Conservation (phyloP, 169 alveolate genomes). For the Nephromyces sp. region DNA sequence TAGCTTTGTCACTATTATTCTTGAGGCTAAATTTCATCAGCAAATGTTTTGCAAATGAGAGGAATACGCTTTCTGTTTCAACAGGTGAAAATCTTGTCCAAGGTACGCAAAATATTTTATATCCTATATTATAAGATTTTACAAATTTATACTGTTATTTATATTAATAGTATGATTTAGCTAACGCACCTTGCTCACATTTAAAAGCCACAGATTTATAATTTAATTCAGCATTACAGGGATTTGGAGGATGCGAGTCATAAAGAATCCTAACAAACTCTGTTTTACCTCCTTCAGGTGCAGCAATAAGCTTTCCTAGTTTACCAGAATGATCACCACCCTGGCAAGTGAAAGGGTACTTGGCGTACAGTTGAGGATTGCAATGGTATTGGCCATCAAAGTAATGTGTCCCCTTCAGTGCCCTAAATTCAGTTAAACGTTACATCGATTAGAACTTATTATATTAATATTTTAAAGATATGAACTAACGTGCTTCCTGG, state of each 20-base stretch:
- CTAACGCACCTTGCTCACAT: background rate
- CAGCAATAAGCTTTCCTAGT: background rate
- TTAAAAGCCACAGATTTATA: background rate
- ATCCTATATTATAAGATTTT: too few species aligned
- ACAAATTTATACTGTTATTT: too few species aligned
- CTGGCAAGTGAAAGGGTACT: constrained; percentile 10
- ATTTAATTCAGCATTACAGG: background rate
- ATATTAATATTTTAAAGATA: background rate
- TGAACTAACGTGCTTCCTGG: constrained; percentile 2
- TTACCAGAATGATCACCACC: constrained; percentile 9
- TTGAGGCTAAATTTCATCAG: too few species aligned
- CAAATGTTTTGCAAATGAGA: too few species aligned
- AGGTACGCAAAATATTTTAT: too few species aligned
- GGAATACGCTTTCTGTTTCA: too few species aligned
- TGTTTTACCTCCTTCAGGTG: background rate
- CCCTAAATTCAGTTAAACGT: constrained; percentile 2
- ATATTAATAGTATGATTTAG: too few species aligned
- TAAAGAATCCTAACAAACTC: background rate
- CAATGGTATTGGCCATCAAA: constrained; percentile 6
- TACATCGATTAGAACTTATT: background rate
- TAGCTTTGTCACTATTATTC: too few species aligned
- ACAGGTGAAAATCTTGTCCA: too few species aligned
- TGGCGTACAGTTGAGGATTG: constrained; percentile 4
- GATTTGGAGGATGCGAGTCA: constrained; percentile 3
- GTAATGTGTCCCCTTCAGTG: background rate